Percentiles rank a stretch among this genome's conserved stretches.
Conservation (phyloP, 768 basidiomycete species). For the Russula vinacea region DNA sequence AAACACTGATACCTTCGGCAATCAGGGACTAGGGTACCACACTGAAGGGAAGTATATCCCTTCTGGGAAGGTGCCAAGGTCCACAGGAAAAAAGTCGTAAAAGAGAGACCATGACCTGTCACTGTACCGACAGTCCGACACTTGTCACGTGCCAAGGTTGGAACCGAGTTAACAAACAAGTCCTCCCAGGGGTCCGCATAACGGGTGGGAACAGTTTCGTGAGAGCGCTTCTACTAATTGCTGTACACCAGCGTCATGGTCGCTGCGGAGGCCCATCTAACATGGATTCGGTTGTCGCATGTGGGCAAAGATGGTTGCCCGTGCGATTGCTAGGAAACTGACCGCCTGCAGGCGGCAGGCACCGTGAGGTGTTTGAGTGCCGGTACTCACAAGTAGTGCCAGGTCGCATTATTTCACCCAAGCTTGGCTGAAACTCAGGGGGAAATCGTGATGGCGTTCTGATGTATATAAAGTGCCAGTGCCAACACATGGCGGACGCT, state of each 20-base stretch:
- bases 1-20: neutral
- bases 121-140: neutral
- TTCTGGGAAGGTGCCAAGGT: neutral
- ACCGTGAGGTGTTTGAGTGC: neutral
- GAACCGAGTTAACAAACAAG: neutral
- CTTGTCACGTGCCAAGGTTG: neutral
- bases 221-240: neutral
- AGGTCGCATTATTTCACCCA: neutral
- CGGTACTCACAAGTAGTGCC: too few relatives aligned
- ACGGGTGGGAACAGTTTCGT: too few relatives aligned
- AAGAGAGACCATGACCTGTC: neutral
- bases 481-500: neutral
- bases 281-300: neutral
- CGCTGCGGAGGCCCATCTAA: neutral
- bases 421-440: neutral
- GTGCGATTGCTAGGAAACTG: neutral
- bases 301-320: neutral
- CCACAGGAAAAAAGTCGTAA: neutral
- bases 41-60: neutral
- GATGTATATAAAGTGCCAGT: neutral
- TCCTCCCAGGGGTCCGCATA: neutral
- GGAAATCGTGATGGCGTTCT: neutral
- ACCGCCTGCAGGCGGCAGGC: neutral
- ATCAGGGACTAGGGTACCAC: too few relatives aligned
- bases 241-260: neutral